Base-by-base conservation (phyloP, 139 green algal species). In the Mesotaenium endlicherianum region DNA sequence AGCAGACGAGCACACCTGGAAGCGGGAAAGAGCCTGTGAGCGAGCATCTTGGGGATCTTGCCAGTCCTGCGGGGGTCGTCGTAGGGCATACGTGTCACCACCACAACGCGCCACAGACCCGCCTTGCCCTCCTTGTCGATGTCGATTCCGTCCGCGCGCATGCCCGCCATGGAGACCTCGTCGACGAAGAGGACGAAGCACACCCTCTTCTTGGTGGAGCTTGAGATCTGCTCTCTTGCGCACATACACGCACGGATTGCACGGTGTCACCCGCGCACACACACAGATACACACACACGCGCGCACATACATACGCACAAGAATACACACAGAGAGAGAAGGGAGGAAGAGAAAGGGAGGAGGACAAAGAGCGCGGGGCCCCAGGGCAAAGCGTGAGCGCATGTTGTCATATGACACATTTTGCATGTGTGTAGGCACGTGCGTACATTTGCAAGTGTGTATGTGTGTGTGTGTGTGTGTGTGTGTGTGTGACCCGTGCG, bases 11-110 rank as follows among this genome's bases (percentile, higher is more conserved):
- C 79, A 44, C 71, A 86, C 74, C 60, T 82, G 14, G 59, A 77
- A 39, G 43, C 57, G 44, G 81, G 81, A 30, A 87, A 87, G 34
- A 87, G 75, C 26, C 81, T 34, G 72, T 87, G 81, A 16, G 81
- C 0, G 0, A 86, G 75, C 58, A 86, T 40, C 72, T 86, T 86
- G 30, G 80, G 80, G 11, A 86, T 75, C 39, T 86, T 87, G 26
- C 75, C 81, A 2, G 45, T 86, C 41, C 75, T 41, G 77, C 81
- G 43, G 1, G 81, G 77, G 75, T 87, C 81, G 20, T 38, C 6
- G 57, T 80, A 87, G 8, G 81, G 81, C 75, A 80, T n/a, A 0
- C 47, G 26, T 11, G 39, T 34, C 39, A 86, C 75, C 40, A 87
- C 36, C 3, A 87, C 68, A 8, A 87, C 49, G 38, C 59, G 49